Percentiles rank a stretch among this genome's conserved stretches.
phyloP scores from a whole-genome alignment of 768 basidiomycete genomes.

The Lentinula detonsa region DNA sequence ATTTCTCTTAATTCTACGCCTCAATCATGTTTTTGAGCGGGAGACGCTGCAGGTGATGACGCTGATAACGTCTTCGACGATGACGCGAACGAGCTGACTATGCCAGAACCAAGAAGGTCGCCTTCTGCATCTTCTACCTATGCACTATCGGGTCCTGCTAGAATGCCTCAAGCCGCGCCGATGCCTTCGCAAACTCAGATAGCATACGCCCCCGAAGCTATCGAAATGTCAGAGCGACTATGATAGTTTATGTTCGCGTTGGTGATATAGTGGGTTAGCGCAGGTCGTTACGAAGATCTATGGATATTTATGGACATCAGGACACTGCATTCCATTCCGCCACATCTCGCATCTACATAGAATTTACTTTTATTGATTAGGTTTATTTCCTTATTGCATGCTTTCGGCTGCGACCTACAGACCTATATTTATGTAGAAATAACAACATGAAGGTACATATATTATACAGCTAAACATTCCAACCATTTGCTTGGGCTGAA shows the following conservation, averaged over 20 bases:
- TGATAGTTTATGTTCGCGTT: not conserved
- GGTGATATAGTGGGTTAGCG: not conserved
- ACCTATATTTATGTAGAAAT: not conserved
- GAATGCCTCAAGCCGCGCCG: not conserved
- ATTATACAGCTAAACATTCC: constrained; percentile 33
- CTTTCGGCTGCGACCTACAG: not conserved
- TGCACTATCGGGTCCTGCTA: not conserved
- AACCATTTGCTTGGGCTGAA: constrained; percentile 44
- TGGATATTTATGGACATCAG: not conserved
- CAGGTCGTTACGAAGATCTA: not conserved
- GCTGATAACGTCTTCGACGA: constrained; percentile 42
- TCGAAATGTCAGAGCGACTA: not conserved
- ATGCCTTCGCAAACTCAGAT: not conserved
- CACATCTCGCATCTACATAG: not conserved
- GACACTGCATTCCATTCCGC: not conserved
- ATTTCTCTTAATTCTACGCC: not conserved
- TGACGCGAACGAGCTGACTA: constrained; percentile 29
- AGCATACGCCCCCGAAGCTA: not conserved
- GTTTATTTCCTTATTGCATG: too few species aligned
- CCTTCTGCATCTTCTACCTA: not conserved
- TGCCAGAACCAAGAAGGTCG: constrained; percentile 14
- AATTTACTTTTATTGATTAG: too few species aligned
- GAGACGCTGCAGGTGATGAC: constrained; percentile 26
- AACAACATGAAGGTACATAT: not conserved
- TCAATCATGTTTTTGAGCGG: not conserved